These are phyloP conservation scores for Rhizopogon rudus DNA, from an alignment of 768 basidiomycete species.

Conservation along the genomic window DNA sequence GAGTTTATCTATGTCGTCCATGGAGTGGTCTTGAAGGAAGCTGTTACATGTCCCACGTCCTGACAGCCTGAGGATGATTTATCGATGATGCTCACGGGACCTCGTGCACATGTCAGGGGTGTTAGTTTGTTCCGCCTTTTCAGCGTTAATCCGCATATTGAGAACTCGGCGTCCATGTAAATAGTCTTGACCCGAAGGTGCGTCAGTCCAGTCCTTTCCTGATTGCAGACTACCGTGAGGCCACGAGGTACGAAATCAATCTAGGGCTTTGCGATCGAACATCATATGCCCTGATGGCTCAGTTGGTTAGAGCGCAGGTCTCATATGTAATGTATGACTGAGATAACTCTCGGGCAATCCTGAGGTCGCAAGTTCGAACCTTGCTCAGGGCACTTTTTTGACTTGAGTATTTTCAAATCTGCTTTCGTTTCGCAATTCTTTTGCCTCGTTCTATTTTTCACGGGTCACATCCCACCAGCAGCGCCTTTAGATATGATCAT, in stretches of 20 bases:
- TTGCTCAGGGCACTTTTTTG: constrained; percentile 42
- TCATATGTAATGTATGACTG: constrained; percentile 37
- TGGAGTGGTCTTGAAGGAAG: background rate
- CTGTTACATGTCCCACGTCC: background rate
- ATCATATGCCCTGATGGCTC: constrained; percentile 34
- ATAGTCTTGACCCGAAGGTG: no score
- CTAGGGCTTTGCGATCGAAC: no score
- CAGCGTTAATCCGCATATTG: no score
- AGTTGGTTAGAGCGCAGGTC: constrained; percentile 54
- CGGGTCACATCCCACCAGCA: no score
- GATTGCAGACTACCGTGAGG: no score
- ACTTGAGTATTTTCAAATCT: no score
- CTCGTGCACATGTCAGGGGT: background rate
- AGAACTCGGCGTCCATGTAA: no score
- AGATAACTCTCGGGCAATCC: constrained; percentile 32
- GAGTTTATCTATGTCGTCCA: constrained; percentile 20
- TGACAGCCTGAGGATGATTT: background rate
- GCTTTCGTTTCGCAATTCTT: no score
- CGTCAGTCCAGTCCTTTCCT: no score
- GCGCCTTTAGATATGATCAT: no score
- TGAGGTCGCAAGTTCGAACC: constrained; percentile 61
- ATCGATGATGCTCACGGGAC: background rate
- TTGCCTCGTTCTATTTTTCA: no score
- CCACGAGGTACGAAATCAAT: no score
- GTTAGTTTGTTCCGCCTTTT: background rate